Conservation (phyloP, 1,284 basidiomycete species). For the Irpex lacteus region DNA sequence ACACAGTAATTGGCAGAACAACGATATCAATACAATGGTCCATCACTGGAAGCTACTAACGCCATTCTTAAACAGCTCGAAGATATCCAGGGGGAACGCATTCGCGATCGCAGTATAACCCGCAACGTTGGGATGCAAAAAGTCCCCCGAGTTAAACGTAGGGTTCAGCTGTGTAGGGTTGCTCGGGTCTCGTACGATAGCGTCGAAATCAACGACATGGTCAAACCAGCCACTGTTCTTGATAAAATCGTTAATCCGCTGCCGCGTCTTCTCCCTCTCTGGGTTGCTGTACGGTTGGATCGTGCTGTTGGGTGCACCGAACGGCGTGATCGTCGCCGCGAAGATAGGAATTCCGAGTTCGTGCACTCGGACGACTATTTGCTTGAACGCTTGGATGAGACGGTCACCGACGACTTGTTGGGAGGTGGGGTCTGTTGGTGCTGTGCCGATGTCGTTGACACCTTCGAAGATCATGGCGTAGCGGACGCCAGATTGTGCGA, state of each 20-base stretch:
- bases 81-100: constrained; percentile 38
- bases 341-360: constrained; percentile 42
- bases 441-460: constrained; percentile 49
- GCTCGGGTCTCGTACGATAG: constrained; percentile 36
- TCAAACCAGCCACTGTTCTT: constrained; percentile 41
- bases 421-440: constrained; percentile 30
- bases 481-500: constrained; percentile 40
- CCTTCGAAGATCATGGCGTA: constrained; percentile 52
- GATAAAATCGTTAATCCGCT: constrained; percentile 43
- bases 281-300: constrained; percentile 38
- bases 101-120: constrained; percentile 43
- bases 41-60: constrained; percentile 14
- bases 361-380: constrained; percentile 42
- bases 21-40: neutral
- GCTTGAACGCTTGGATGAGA: constrained; percentile 42
- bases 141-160: constrained; percentile 42
- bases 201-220: constrained; percentile 47
- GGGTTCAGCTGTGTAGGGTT: constrained; percentile 36
- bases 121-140: constrained; percentile 44
- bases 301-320: constrained; percentile 33
- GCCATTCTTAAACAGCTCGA: constrained; percentile 26
- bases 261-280: constrained; percentile 38
- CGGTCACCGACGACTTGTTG: constrained; percentile 38
- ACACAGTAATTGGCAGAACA: too few relatives aligned
- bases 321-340: constrained; percentile 50